These are phyloP conservation scores for Lactifluus hygrophoroides DNA, from an alignment of 768 basidiomycete species.

Conservation along the genomic window DNA sequence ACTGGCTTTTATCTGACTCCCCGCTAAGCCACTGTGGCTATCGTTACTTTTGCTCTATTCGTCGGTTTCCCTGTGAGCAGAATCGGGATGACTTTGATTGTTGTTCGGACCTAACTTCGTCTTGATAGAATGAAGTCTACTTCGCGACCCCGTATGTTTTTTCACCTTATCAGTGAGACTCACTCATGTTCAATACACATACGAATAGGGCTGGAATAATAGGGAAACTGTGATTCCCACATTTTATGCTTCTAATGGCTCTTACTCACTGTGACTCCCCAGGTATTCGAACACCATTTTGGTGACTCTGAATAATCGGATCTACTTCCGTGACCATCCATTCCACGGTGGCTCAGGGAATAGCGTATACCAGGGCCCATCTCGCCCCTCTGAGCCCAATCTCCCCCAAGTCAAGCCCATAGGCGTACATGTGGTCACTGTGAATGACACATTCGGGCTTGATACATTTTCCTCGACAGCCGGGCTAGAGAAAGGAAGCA, in stretches of 20 bases:
- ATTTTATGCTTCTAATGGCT: neutral
- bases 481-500: neutral
- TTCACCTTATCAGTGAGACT: neutral
- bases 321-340: constrained; percentile 9
- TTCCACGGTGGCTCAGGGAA: neutral
- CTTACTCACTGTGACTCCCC: neutral
- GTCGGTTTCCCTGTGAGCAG: constrained; percentile 5
- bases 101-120: neutral
- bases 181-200: neutral
- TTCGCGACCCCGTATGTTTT: constrained; percentile 1
- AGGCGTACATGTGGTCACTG: neutral
- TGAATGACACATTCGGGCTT: neutral
- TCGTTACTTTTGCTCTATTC: constrained; percentile 4
- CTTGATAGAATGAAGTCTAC: constrained; percentile 4
- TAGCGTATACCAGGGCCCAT: neutral
- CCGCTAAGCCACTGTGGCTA: too few relatives aligned
- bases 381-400: neutral
- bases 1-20: neutral
- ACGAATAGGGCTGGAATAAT: constrained; percentile 17
- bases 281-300: constrained; percentile 24
- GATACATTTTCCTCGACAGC: neutral
- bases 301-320: constrained; percentile 21
- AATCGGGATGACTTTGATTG: neutral
- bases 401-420: neutral
- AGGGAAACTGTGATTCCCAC: constrained; percentile 13